Evolutionary conservation across 2,329 filamentous ascomycete species (phyloP).

Genomic region (Dendrostoma leiphaemia): DNA sequence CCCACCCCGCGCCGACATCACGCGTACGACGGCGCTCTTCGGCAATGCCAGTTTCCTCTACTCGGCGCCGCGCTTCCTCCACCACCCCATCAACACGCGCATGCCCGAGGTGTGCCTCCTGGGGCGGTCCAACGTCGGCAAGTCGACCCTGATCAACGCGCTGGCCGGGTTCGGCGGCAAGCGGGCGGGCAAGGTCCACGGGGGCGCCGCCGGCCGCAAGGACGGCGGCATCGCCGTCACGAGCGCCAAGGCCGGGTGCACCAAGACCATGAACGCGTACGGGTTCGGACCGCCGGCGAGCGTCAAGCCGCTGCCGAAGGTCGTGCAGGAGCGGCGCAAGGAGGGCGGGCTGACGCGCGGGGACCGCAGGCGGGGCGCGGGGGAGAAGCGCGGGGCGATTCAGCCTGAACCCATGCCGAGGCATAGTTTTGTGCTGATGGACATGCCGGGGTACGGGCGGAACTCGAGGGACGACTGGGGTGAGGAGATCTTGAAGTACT

Average conservation of each 20-base stretch:
- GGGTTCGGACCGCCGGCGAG: constrained; percentile 46
- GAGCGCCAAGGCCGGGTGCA: constrained; percentile 50
- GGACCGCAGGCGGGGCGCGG: constrained; percentile 8
- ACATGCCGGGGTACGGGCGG: constrained; percentile 37
- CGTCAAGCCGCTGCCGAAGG: constrained; percentile 19
- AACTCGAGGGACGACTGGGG: constrained; percentile 48
- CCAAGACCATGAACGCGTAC: constrained; percentile 54
- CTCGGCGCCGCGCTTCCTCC: constrained; percentile 45
- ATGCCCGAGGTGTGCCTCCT: constrained; percentile 70
- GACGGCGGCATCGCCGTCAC: constrained; percentile 51
- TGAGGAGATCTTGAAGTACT: constrained; percentile 48
- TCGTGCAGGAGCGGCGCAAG: constrained; percentile 3
- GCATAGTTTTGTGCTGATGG: constrained; percentile 45
- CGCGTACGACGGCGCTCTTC: constrained; percentile 26
- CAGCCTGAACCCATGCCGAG: constrained; percentile 38
- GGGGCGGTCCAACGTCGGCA: constrained; percentile 86
- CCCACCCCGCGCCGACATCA: constrained; percentile 20
- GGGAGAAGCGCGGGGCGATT: constrained; percentile 5
- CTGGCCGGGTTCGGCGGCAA: constrained; percentile 51
- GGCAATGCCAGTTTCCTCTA: constrained; percentile 41
- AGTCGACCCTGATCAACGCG: constrained; percentile 84
- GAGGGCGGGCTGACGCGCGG: constrained; percentile 22
- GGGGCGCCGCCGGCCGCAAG: constrained; percentile 37
- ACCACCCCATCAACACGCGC: constrained; percentile 49
- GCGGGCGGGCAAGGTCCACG: constrained; percentile 28